These are phyloP conservation scores for Macrocybe gigantea DNA, from an alignment of 768 basidiomycete genomes.

Conservation along the genomic window DNA sequence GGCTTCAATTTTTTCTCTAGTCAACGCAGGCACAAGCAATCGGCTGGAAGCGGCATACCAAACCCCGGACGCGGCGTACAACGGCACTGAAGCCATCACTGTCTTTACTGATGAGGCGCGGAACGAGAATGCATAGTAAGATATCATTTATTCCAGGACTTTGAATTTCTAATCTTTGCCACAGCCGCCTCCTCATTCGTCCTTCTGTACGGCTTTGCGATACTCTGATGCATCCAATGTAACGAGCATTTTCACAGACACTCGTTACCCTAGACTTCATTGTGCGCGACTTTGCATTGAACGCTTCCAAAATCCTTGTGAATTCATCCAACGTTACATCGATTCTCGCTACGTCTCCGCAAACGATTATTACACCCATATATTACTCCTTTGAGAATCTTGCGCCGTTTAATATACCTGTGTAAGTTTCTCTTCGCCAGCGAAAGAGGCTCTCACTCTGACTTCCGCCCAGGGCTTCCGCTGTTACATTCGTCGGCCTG, in stretches of 20 bases:
- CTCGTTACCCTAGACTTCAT: too few species aligned
- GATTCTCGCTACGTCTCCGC: conserved; percentile 44
- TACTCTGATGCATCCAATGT: too few species aligned
- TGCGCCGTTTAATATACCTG: conserved; percentile 54
- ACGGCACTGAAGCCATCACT: conserved; percentile 43
- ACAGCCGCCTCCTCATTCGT: conserved; percentile 24
- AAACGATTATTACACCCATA: conserved; percentile 42
- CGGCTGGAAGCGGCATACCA: conserved; percentile 30
- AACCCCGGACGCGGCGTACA: conserved; percentile 34
- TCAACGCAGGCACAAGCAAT: conserved; percentile 33
- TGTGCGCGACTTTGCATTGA: too few species aligned
- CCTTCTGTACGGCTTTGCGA: conserved; percentile 16
- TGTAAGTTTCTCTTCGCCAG: conserved; percentile 33
- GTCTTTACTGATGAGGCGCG: conserved; percentile 45
- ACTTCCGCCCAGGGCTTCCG: conserved; percentile 36
- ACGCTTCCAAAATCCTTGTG: too few species aligned
- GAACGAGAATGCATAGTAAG: conserved; percentile 59
- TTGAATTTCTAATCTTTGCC: conserved; percentile 3
- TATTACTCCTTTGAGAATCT: conserved; percentile 44
- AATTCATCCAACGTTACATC: conserved; percentile 14
- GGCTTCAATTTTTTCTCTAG: conserved; percentile 13
- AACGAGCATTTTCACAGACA: too few species aligned
- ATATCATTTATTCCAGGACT: neutral
- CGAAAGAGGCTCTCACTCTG: neutral
- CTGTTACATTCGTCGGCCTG: conserved; percentile 49